These are phyloP conservation scores for Apocynum venetum DNA, from an alignment of 257 asterid genomes.

Conservation along the genomic window DNA sequence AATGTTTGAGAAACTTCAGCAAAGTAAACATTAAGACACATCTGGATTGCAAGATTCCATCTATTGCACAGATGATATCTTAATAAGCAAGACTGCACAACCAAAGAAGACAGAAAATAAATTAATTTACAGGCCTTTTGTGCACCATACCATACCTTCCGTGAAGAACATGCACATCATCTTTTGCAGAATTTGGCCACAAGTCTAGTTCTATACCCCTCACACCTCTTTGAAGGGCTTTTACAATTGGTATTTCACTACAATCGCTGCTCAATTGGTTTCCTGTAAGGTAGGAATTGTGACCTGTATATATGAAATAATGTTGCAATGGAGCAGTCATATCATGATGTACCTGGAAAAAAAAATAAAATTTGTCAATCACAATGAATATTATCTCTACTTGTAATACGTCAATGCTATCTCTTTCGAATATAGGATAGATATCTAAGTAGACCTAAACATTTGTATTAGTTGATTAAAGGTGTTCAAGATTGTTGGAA, in stretches of 20 bases:
- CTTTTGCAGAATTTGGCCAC: constrained; percentile 84
- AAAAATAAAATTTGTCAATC: constrained; percentile 26
- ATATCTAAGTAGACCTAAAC: not conserved
- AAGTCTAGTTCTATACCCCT: constrained; percentile 89
- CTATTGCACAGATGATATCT: not conserved
- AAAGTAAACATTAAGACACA: not conserved
- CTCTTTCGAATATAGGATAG: not conserved
- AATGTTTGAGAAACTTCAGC: not conserved
- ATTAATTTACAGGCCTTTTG: not conserved
- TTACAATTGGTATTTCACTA: constrained; percentile 77
- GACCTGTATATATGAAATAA: constrained; percentile 91
- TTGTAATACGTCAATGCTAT: not conserved
- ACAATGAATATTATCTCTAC: constrained; percentile 14
- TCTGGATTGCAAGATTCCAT: not conserved
- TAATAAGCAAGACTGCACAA: not conserved
- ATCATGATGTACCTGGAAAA: constrained; percentile 88
- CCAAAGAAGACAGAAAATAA: not conserved
- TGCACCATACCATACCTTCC: constrained; percentile 71
- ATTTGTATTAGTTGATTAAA: not conserved
- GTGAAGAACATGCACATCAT: constrained; percentile 80
- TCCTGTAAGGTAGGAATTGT: constrained; percentile 90
- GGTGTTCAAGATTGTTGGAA: not conserved
- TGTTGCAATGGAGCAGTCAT: constrained; percentile 97
- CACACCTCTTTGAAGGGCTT: constrained; percentile 80
- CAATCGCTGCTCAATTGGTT: constrained; percentile 90